Percentiles rank a stretch among this genome's conserved stretches.
phyloP scores from a whole-genome alignment of 1,284 basidiomycete genomes.

The Ceratobasidium sp. region DNA sequence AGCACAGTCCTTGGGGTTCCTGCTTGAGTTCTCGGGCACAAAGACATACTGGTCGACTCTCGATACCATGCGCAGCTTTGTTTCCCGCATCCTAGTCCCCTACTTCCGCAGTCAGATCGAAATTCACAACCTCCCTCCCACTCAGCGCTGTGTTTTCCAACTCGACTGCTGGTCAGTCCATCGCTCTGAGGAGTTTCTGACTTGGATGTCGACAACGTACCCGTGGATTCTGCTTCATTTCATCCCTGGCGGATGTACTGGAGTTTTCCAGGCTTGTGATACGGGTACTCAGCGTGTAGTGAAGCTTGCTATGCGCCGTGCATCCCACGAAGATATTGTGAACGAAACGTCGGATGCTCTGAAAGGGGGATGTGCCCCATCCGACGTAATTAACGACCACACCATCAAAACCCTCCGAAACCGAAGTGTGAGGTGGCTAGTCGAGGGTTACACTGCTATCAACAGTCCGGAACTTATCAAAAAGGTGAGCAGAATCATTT shows the following conservation, averaged over 20 bases:
- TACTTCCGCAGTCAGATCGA: slow-evolving; percentile 16
- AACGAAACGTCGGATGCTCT: background rate
- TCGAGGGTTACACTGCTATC: too few species aligned
- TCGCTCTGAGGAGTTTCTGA: slow-evolving; percentile 52
- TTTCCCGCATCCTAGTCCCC: slow-evolving; percentile 8
- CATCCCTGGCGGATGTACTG: slow-evolving; percentile 49
- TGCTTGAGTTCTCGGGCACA: background rate
- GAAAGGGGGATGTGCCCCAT: background rate
- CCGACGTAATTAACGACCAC: slow-evolving; percentile 35
- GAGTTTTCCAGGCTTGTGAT: slow-evolving; percentile 52
- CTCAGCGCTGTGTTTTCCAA: slow-evolving; percentile 47
- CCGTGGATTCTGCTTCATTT: slow-evolving; percentile 48
- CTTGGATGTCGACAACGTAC: slow-evolving; percentile 50
- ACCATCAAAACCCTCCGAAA: background rate
- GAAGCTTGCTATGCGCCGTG: slow-evolving; percentile 50
- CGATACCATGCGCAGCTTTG: background rate
- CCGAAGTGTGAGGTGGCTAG: too few species aligned
- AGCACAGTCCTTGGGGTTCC: background rate
- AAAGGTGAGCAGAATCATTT: too few species aligned
- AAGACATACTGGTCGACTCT: slow-evolving; percentile 20
- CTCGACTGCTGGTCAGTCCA: slow-evolving; percentile 59
- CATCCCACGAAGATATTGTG: slow-evolving; percentile 51
- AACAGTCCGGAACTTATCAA: too few species aligned
- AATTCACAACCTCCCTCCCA: background rate
- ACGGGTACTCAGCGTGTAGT: slow-evolving; percentile 52